Conservation (phyloP, 2,329 filamentous ascomycete species). For the Thelonectria rubi region DNA sequence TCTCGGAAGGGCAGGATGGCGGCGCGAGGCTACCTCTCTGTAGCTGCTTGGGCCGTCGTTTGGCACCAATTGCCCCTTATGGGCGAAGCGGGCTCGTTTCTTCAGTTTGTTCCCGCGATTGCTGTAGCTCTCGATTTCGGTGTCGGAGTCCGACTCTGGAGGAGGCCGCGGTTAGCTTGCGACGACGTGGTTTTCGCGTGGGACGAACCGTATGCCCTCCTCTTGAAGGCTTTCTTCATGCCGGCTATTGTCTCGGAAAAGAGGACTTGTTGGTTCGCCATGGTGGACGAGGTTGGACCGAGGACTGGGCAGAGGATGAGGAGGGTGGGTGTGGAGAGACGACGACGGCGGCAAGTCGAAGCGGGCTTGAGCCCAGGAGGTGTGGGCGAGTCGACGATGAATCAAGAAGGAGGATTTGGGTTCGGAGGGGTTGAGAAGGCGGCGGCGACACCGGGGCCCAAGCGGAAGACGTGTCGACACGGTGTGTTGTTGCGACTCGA, state of each 20-base stretch:
- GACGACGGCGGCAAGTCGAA: constrained; percentile 24
- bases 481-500: constrained; percentile 23
- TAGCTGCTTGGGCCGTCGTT: constrained; percentile 73
- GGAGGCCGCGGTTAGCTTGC: constrained; percentile 28
- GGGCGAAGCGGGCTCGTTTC: constrained; percentile 76
- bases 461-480: constrained; percentile 23
- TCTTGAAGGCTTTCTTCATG: constrained; percentile 74
- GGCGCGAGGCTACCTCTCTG: constrained; percentile 66
- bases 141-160: constrained; percentile 81
- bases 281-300: constrained; percentile 37
- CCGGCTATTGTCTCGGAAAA: constrained; percentile 73
- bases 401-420: constrained; percentile 16
- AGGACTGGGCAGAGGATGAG: constrained; percentile 22
- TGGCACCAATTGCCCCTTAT: constrained; percentile 73
- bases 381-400: constrained; percentile 6
- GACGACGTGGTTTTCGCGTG: constrained; percentile 11
- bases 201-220: constrained; percentile 66
- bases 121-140: constrained; percentile 72
- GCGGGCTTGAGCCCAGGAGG: constrained; percentile 18
- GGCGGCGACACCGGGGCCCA: not conserved
- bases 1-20: constrained; percentile 16
- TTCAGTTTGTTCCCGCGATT: constrained; percentile 85
- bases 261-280: constrained; percentile 66
- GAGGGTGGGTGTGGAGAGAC: constrained; percentile 32
- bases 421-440: constrained; percentile 2